Base-by-base conservation (phyloP, 1,284 basidiomycete genomes). In the Microbotryum lychnidis-dioicae region DNA sequence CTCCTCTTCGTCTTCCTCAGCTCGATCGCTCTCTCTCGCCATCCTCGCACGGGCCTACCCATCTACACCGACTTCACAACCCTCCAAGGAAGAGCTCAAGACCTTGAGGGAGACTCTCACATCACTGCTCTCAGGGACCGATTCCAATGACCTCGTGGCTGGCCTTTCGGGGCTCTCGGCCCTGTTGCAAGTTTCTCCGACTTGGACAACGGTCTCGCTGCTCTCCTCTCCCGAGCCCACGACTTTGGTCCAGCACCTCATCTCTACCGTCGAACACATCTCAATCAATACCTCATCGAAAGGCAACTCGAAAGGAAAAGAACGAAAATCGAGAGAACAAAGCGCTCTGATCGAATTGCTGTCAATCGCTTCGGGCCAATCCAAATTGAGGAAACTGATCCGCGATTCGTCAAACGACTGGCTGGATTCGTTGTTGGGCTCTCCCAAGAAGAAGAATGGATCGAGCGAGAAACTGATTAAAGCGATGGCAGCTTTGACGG, bases 131-230 rank as follows among this genome's bases (percentile, higher is more conserved):
- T 46, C 54, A n/a, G 64, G 62, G 0, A 67, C 66, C 37, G 51
- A 65, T 27, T 62, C 66, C 23, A n/a, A 33, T 4, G 59, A 66
- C 0, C 64, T 61, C 49, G 51, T 65, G 6, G 25, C 57, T 16
- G 70, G 56, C 7, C 75, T 86, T 46, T 80, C 82, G 0, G 84
- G 88, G 71, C 77, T 89, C 51, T 77, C 80, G 16, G 86, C 86
- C 0, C 75, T 91, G 29, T 87, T 89, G 70, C 86, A 89, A 72
- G 83, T 89, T 45, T 86, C 89, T 69, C 81, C 83, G 74, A 75
- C 79, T 56, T 76, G 82, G 4, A 87, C 84, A 16, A 78, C 83
- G 14, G 70, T 79, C 25, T 81, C 89, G 50, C 83, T 89, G 61
- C 73, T 76, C 27, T 79, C 81, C 33, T 42, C 37, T 12, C 6